These are phyloP conservation scores for Euphorbia tirucalli DNA, from an alignment of 345 rosid species.

Conservation along the genomic window DNA sequence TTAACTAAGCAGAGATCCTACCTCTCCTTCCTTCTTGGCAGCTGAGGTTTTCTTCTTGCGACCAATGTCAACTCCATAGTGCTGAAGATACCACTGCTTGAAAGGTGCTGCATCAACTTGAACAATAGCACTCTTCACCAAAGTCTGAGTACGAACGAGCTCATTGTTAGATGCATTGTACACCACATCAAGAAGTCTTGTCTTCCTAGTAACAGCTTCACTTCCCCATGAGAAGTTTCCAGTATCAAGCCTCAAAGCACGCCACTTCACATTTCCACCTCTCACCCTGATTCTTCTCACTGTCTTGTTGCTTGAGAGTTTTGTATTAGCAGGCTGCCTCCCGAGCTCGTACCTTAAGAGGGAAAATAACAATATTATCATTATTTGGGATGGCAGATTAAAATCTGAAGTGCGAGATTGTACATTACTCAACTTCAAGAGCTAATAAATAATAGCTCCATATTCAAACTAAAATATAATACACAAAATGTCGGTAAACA, in stretches of 20 bases:
- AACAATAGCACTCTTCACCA: constrained; percentile 31
- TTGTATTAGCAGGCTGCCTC: constrained; percentile 32
- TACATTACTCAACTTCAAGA: neutral
- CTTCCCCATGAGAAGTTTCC: constrained; percentile 38
- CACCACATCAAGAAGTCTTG: constrained; percentile 33
- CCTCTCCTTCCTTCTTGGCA: constrained; percentile 35
- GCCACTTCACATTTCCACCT: constrained; percentile 36
- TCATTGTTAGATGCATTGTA: constrained; percentile 36
- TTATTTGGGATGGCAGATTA: neutral
- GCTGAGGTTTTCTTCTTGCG: constrained; percentile 26
- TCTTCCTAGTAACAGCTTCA: constrained; percentile 32
- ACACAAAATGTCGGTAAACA: neutral
- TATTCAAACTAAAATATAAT: neutral
- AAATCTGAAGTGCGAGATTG: neutral
- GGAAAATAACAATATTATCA: no score
- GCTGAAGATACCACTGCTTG: constrained; percentile 36
- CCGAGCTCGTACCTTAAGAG: constrained; percentile 30
- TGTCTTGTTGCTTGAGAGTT: constrained; percentile 33
- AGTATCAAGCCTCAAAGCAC: constrained; percentile 34
- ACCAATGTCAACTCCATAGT: constrained; percentile 31
- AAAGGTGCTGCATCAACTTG: constrained; percentile 36
- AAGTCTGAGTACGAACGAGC: constrained; percentile 32
- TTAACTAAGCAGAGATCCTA: neutral
- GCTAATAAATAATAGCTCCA: no score
- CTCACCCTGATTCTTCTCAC: constrained; percentile 32